Evolutionary conservation across 495 filamentous ascomycete genomes (phyloP), one percentile per base, ranked within the genome.

Genomic region (Daldinia vernicosa): DNA sequence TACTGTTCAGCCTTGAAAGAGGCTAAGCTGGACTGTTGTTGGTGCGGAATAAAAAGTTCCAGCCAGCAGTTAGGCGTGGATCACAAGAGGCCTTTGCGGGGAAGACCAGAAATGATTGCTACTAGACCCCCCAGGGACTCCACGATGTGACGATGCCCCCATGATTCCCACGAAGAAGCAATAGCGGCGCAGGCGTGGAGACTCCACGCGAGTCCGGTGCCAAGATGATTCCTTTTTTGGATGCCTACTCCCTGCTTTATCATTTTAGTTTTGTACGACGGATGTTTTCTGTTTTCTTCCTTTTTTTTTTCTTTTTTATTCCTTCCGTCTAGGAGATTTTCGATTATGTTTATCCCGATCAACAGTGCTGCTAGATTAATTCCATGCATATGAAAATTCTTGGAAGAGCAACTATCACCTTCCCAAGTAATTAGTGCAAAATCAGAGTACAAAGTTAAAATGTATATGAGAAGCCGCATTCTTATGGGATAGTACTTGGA

Each of bases 71-170:
- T 54, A 65, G 64, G 39, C 64, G 65, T 61, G 27, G 70, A 73
- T 69, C 61, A 69, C 52, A 66, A 55, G 61, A 59, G 32, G 9
- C n/a, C 37, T 43, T 66, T 66, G 66, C 65, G 70, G 70, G 66
- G 64, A 73, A 73, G 37, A 45, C 50, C 30, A 62, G 30, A 51
- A 62, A 56, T 50, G 55, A 50, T 60, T 57, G 63, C 59, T 27
- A 50, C 59, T 27, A 50, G n/a, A 27, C 43, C 40, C 33, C 39
- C 35, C 60, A 64, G 45, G 57, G 50, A 19, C 62, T 58, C 69
- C 63, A 65, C 64, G 64, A 72, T 72, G 69, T 40, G 59, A 71
- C 60, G 45, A 70, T 66, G 56, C 62, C 67, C 67, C 68, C 68
- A 71, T 71, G 68, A 66, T 70, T 63, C 51, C 51, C 59, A 58